A percentile compares a stretch with the other conserved stretches of the same genome.
These are phyloP conservation scores for Eucalyptus coolabah DNA, from an alignment of 345 rosid species.

Conservation along the genomic window DNA sequence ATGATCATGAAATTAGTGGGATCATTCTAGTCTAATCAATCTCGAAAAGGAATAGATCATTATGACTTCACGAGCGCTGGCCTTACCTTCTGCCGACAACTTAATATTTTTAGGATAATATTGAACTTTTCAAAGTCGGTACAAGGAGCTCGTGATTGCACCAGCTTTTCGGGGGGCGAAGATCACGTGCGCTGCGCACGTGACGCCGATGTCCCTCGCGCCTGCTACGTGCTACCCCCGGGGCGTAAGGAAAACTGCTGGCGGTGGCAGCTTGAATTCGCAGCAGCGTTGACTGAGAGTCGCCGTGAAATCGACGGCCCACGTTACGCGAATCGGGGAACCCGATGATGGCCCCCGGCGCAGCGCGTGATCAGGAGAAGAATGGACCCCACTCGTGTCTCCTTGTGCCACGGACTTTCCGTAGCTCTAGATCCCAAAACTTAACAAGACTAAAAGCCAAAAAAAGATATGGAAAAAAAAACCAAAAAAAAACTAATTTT, in stretches of 20 bases:
- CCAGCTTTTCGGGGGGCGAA: background rate
- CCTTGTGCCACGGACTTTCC: background rate
- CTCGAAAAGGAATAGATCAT: background rate
- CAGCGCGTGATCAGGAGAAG: background rate
- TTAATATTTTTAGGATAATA: background rate
- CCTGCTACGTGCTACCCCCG: background rate
- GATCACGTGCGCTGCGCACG: background rate
- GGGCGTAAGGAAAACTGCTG: background rate
- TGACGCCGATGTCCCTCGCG: background rate
- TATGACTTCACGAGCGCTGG: background rate
- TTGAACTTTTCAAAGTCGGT: background rate
- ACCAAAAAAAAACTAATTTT: accelerated
- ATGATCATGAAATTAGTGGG: background rate
- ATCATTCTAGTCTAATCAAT: background rate
- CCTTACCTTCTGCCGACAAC: background rate
- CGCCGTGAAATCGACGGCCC: background rate
- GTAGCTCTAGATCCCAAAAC: background rate
- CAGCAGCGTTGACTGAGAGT: background rate
- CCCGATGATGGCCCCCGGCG: background rate
- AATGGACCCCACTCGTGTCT: background rate
- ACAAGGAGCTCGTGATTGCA: background rate
- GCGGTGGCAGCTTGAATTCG: background rate
- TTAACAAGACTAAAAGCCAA: background rate
- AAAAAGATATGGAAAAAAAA: background rate
- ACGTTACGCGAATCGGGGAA: background rate